Base-by-base conservation (phyloP, 371 early-diverging fungal genomes). In the Sanchytrium tribonematis region DNA sequence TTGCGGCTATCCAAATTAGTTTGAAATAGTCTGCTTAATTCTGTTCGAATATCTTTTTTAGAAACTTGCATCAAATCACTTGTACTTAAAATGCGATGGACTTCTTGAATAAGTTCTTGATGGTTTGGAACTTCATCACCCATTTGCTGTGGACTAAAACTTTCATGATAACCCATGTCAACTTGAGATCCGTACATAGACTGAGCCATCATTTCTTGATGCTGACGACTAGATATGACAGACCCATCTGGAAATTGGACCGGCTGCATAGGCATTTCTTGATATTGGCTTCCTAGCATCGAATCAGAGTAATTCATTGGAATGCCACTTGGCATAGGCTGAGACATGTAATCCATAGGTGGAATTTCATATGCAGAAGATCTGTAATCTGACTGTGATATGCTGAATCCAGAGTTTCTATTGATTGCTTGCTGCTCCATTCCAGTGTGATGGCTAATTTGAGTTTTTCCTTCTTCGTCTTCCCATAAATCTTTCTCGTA, bases 1-100 rank as follows among this genome's bases (percentile, higher is more conserved):
- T 48, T 48, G 12, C 48, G 5, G 48, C 22, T 12, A 48, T 48
- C 48, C 48, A 48, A 48, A 48, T 48, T 48, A 48, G 12, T 48
- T 22, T 48, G 48, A 48, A 48, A 48, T 48, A 48, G 22, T 22
- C 22, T 48, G 22, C 48, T 48, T 66, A 95, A 76, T 71, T 88
- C 84, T 70, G 90, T 88, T 1, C 96, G 75, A 30, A 95, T 88
- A 73, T 85, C 85, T 75, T 89, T 89, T 78, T 89, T 88, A 31
- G 88, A 86, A 66, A 88, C 80, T 48, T 80, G 82, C 84, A 87
- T 87, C 48, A 89, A 78, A 69, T 89, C 83, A 17, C 90, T 85
- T 0, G 85, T 85, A 28, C 84, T 77, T 1, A 94, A 81, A 31
- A 93, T 88, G 66, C 82, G 83, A 70, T 83, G 80, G 70, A 92